These are phyloP conservation scores for Aureobasidium sp. DNA, from an alignment of 2,329 filamentous ascomycete species.

Conservation along the genomic window DNA sequence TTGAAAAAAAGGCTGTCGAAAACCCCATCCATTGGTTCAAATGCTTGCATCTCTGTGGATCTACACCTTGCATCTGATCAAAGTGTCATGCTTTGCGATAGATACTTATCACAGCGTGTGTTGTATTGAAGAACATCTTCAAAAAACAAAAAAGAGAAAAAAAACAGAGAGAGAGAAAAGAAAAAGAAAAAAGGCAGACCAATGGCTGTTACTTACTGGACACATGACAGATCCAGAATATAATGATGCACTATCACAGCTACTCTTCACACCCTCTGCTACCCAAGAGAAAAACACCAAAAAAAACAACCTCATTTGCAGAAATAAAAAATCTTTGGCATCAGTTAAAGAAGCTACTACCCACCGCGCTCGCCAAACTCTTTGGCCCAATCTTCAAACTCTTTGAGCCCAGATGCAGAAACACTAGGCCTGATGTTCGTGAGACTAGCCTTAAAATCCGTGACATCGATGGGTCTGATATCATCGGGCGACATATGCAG, in stretches of 20 bases:
- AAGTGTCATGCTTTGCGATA: too few species aligned
- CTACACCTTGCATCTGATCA: too few species aligned
- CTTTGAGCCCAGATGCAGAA: slow-evolving; percentile 71
- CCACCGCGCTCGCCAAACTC: slow-evolving; percentile 91
- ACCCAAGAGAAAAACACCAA: neutral
- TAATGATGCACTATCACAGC: too few species aligned
- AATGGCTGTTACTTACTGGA: too few species aligned
- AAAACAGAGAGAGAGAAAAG: neutral
- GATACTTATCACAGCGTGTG: too few species aligned
- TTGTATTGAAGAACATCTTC: too few species aligned
- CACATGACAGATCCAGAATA: too few species aligned
- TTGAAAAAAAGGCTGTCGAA: too few species aligned
- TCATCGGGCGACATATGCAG: slow-evolving; percentile 90
- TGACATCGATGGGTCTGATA: slow-evolving; percentile 75
- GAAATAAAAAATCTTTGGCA: neutral
- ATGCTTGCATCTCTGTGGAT: too few species aligned
- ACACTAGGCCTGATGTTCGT: slow-evolving; percentile 84
- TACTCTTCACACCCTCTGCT: too few species aligned
- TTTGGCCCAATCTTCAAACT: slow-evolving; percentile 89
- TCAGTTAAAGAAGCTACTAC: slow-evolving; percentile 32
- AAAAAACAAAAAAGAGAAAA: neutral
- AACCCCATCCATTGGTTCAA: too few species aligned
- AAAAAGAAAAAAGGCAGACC: neutral
- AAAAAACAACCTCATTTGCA: neutral
- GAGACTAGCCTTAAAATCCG: slow-evolving; percentile 80